phyloP scores from a whole-genome alignment of 345 rosid species.

The Ricinus communis region DNA sequence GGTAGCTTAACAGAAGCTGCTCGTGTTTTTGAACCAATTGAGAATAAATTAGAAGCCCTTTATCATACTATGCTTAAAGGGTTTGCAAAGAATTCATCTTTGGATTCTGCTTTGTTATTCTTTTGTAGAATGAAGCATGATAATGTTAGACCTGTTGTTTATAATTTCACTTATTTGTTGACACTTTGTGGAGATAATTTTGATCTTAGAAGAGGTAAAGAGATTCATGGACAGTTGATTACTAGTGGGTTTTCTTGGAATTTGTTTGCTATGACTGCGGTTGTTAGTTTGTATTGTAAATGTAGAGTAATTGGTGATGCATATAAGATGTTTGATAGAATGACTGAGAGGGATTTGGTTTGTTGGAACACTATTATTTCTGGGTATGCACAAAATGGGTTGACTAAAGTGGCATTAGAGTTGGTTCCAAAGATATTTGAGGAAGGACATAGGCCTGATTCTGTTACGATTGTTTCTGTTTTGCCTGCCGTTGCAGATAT shows the following conservation, averaged over 20 bases:
- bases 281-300: constrained; percentile 65
- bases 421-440: constrained; percentile 58
- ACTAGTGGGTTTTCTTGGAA: constrained; percentile 56
- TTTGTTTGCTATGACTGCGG: constrained; percentile 70
- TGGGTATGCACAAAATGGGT: constrained; percentile 73
- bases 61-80: constrained; percentile 88
- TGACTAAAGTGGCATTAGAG: constrained; percentile 52
- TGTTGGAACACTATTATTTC: constrained; percentile 83
- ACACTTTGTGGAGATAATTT: constrained; percentile 62
- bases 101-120: constrained; percentile 47
- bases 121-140: constrained; percentile 65
- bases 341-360: constrained; percentile 79
- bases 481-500: constrained; percentile 25
- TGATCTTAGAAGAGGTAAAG: constrained; percentile 55
- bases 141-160: constrained; percentile 55
- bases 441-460: constrained; percentile 38
- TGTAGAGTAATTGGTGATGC: constrained; percentile 63
- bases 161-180: constrained; percentile 71
- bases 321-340: constrained; percentile 75
- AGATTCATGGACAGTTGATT: constrained; percentile 74
- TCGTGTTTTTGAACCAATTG: constrained; percentile 65
- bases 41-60: constrained; percentile 56
- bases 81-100: constrained; percentile 49
- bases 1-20: constrained; percentile 63
- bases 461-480: constrained; percentile 23